Evolutionary conservation across 129 eudicot species (phyloP).

Genomic region (Scalesia atractyloides): DNA sequence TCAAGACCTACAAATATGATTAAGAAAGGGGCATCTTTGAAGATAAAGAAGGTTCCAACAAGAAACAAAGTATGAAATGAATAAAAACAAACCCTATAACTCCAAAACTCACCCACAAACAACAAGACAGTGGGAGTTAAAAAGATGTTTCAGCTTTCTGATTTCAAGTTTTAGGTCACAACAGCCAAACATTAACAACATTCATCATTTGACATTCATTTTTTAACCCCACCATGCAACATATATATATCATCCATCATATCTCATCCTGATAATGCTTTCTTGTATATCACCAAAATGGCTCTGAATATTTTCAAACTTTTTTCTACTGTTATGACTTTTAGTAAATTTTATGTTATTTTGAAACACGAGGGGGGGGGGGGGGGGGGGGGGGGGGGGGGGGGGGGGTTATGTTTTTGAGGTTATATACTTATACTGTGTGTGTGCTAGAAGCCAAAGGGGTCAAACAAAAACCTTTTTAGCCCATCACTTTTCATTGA

Average conservation of each 20-base stretch:
- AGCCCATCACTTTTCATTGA: constrained; percentile 34
- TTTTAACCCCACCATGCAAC: constrained; percentile 35
- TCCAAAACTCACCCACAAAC: constrained; percentile 30
- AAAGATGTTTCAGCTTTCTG: constrained; percentile 34
- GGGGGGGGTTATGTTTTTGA: constrained; percentile 7
- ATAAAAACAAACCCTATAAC: constrained; percentile 33
- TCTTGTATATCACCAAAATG: constrained; percentile 30
- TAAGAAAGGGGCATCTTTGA: constrained; percentile 38
- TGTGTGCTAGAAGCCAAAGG: constrained; percentile 32
- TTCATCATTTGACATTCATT: constrained; percentile 33
- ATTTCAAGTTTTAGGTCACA: constrained; percentile 23
- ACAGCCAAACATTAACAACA: constrained; percentile 36
- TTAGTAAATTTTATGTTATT: constrained; percentile 38
- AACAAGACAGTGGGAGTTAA: constrained; percentile 30
- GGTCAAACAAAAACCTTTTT: constrained; percentile 35
- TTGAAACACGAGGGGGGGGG: constrained; percentile 26
- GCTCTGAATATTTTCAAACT: constrained; percentile 51
- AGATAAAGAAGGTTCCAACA: constrained; percentile 52
- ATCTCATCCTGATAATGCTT: constrained; percentile 14
- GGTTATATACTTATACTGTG: constrained; percentile 28
- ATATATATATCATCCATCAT: not conserved
- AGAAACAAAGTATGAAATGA: constrained; percentile 30
- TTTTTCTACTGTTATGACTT: constrained; percentile 27
- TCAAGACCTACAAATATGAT: constrained; percentile 14
- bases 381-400: too few relatives aligned